Evolutionary conservation across 805 yeast species (phyloP), one percentile per base, ranked within the genome.

Genomic region (Wickerhamiella qilinensis): DNA sequence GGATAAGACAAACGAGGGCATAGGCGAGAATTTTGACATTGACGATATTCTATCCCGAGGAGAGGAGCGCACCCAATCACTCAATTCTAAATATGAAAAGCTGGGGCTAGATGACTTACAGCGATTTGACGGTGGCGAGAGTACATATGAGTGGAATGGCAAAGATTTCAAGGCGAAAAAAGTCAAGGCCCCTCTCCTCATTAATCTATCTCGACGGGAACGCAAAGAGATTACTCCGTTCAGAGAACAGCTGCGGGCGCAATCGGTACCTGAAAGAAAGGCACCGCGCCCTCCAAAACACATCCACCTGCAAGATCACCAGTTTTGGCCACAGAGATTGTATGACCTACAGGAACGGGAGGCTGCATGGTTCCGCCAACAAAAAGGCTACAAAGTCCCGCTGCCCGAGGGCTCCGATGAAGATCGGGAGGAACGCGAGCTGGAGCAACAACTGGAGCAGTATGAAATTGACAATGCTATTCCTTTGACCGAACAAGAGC

Each of bases 71-170:
- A 91, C 98, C 0, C 71, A 75, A 20, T 70, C 70, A 35, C 62
- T 91, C 45, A 85, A 84, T 54, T 78, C 76, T 14, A 83, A 83
- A 55, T 91, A 79, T 57, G 77, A 84, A 39, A 71, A 80, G 36
- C 67, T 91, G 25, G 97, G 97, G 8, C 63, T 91, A 21, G 97
- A 91, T 56, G 98, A 91, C 53, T 64, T 91, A 37, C 96, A 88
- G 54, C 83, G 82, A 53, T 86, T 86, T 51, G 78, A 91, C 9
- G 78, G 84, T 6, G 46, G 41, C 27, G 93, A 84, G 46, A 77
- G 78, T 19, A 91, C 95, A 0, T 88, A 88, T 57, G 95, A 86
- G 58, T 88, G 98, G 98, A 85, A 91, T 52, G 98, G 98, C 15
- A 69, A 77, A 48, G 77, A 80, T 49, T 79, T 77, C 55, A 85